A percentile compares a stretch with the other conserved stretches of the same genome.
phyloP scores from a whole-genome alignment of 2,329 filamentous ascomycete genomes.

The Monosporascus sp. region DNA sequence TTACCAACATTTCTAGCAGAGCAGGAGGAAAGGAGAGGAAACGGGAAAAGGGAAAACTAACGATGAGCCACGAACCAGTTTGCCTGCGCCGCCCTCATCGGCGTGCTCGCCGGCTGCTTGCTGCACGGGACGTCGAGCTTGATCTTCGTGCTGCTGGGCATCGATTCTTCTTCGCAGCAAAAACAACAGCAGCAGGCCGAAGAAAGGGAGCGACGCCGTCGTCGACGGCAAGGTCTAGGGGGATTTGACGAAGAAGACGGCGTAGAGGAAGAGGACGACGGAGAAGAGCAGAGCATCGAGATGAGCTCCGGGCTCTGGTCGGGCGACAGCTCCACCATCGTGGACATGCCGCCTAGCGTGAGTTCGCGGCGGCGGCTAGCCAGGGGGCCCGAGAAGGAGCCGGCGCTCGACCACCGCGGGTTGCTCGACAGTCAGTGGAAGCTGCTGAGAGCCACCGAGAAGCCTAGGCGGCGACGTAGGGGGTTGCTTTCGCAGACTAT shows the following conservation, averaged over 20 bases:
- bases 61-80: conserved; percentile 16
- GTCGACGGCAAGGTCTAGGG: not conserved
- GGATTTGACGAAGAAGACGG: conserved; percentile 5
- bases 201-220: not conserved
- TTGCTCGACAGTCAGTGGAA: conserved; percentile 23
- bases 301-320: conserved; percentile 4
- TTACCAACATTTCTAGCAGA: not conserved
- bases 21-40: not conserved
- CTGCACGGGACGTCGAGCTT: conserved; percentile 23
- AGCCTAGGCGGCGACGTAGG: conserved; percentile 35
- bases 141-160: conserved; percentile 22
- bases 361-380: not conserved
- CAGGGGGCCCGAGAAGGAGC: not conserved
- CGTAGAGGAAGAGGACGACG: conserved; percentile 5
- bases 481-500: conserved; percentile 62
- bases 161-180: conserved; percentile 14
- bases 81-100: conserved; percentile 24
- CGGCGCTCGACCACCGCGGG: conserved; percentile 6
- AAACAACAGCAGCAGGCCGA: not conserved
- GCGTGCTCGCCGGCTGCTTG: conserved; percentile 18
- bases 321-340: conserved; percentile 5
- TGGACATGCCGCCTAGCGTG: not conserved
- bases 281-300: not conserved
- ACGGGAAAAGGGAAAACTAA: not conserved
- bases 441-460: conserved; percentile 19